Evolutionary conservation across 164 flowering plant species (phyloP), one percentile per base, ranked within the genome.

Genomic region (Berberis vulgaris): DNA sequence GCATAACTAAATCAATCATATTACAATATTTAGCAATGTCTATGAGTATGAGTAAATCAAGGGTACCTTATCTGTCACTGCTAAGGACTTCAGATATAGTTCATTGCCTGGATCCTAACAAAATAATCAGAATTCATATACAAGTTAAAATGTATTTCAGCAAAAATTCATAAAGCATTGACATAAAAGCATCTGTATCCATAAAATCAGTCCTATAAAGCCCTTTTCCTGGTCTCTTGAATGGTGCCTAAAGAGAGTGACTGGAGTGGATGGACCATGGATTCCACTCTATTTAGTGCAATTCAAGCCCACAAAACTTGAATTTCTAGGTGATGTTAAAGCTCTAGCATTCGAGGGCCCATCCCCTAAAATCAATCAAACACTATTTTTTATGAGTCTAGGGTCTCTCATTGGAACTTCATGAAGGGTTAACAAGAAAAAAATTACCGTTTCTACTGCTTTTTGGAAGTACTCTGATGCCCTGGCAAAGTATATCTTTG

Each of bases 401-500:
- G 26, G 26, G n/a, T 13, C 3, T 4, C 41, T 2, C 26, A 13
- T 13, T 38, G 13, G 5, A 5, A 43, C 4, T 41, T 45, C 10
- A n/a, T 4, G 7, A 3, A 66, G 12, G 60, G 26, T 61, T 52
- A 61, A 8, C 40, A 53, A 12, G 41, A 43, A 66, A 13, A 60
- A 67, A 54, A 2, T 67, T 54, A 94, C 99, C 96, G 82, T 87
- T 59, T 85, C 84, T 52, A 77, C 78, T 10, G 99, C 97, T 71
- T 71, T 77, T 74, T 84, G 82, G 67, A 89, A 94, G 69, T 58
- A 84, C 7, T 39, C 50, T 67, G 83, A 4, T 6, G 99, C 93
- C 75, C 79, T 83, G 2, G 84, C 85, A 60, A 94, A 94, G 63
- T 62, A 75, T 40, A 2, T 68, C 67, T 63, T 78, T 3, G 96